A percentile compares a stretch with the other conserved stretches of the same genome.
phyloP scores from a whole-genome alignment of 345 rosid species.

The Punica granatum region DNA sequence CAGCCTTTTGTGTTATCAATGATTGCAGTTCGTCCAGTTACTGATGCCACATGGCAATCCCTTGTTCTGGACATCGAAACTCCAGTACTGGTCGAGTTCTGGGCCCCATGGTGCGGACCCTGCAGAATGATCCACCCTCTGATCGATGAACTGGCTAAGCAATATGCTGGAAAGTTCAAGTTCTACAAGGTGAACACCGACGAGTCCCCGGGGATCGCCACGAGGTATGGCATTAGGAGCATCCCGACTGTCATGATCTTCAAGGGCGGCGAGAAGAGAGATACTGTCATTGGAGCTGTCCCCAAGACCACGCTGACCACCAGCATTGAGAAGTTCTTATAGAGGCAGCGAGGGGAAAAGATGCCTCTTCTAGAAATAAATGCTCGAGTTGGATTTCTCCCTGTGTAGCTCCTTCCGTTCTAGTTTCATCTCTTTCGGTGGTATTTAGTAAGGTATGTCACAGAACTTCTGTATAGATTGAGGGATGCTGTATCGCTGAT shows the following conservation, averaged over 20 bases:
- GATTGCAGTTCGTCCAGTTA: slow-evolving; percentile 25
- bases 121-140: slow-evolving; percentile 47
- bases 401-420: neutral
- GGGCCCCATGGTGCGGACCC: slow-evolving; percentile 61
- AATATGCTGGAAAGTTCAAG: slow-evolving; percentile 39
- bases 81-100: slow-evolving; percentile 43
- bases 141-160: slow-evolving; percentile 33
- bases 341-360: slow-evolving; percentile 6
- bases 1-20: neutral
- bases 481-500: neutral
- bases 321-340: slow-evolving; percentile 40
- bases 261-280: slow-evolving; percentile 43
- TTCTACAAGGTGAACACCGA: slow-evolving; percentile 43
- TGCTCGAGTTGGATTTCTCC: neutral
- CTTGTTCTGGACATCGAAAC: slow-evolving; percentile 24
- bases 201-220: slow-evolving; percentile 33
- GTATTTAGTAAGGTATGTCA: neutral
- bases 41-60: slow-evolving; percentile 31
- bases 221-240: slow-evolving; percentile 38
- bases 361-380: slow-evolving; percentile 5
- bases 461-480: slow-evolving; percentile 5
- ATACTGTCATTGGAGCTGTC: slow-evolving; percentile 42
- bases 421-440: neutral
- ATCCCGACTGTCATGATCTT: slow-evolving; percentile 46
- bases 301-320: slow-evolving; percentile 32